Evolutionary conservation across 805 yeast species (phyloP), one percentile per base, ranked within the genome.

Genomic region (Kluyveromyces siamensis): DNA sequence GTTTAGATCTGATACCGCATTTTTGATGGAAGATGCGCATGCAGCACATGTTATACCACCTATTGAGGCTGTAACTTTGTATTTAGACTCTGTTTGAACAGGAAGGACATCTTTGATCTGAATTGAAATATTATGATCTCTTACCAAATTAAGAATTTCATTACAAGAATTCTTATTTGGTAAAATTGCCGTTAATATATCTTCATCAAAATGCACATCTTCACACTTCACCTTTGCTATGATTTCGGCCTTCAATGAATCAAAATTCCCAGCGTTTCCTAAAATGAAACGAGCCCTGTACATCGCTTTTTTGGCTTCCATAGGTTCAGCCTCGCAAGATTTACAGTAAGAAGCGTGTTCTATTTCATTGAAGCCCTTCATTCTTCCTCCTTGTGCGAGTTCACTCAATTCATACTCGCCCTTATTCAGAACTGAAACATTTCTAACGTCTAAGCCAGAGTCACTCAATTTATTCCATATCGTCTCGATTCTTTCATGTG

Each of bases 1-100:
- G 1, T 77, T 74, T 38, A 83, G 57, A 5, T 69, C 73, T 35
- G 60, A 60, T 25, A 70, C 77, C 33, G 77, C 72, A 8, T 71
- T 64, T 9, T 70, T 65, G 10, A 86, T 76, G 0, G 90, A 69
- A 39, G 72, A 72, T 1, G 79, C 79, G 63, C 93, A 83, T 0
- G 87, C 79, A 8, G 85, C 80, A 65, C 91, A 85, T 0, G 88
- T 79, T 62, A 84, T 83, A 3, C 90, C 91, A 10, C 83, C 85
- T 41, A 85, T 78, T 0, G 79, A 66, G 0, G 87, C 88, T 10
- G 72, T 68, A 8, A 82, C 76, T 55, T 74, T 75, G 55, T 69
- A 75, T 48, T 72, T 74, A 6, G 68, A 57, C 7, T 77, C 68
- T 35, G 76, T 67, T 33, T 73, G 73, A 2, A 81, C 73, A 1